Conservation (phyloP, 495 filamentous ascomycete genomes). For the Parachaetomium inaequale region DNA sequence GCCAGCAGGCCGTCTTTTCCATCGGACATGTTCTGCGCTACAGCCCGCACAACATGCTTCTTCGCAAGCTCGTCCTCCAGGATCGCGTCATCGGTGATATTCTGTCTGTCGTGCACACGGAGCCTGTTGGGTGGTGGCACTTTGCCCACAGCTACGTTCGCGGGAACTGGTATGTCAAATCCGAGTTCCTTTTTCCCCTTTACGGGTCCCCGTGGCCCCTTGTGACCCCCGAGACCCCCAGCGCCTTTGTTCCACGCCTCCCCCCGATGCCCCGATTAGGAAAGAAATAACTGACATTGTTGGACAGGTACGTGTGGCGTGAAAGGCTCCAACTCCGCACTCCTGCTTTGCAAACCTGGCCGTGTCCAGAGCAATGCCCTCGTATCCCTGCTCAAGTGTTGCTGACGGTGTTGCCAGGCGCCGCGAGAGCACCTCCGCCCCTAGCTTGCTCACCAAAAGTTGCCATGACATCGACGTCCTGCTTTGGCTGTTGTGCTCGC, state of each 20-base stretch:
- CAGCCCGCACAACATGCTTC: constrained; percentile 81
- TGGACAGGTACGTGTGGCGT: too few relatives aligned
- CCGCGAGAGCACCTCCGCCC: constrained; percentile 64
- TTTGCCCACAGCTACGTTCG: constrained; percentile 91
- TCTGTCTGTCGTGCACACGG: constrained; percentile 80
- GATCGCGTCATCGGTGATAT: constrained; percentile 80
- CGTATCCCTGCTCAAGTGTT: not conserved
- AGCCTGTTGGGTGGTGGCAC: constrained; percentile 96
- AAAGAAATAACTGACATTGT: too few relatives aligned
- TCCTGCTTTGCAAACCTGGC: not conserved
- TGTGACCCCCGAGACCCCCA: too few relatives aligned
- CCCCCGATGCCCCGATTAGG: too few relatives aligned
- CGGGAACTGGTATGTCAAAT: constrained; percentile 71
- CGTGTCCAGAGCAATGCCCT: not conserved
- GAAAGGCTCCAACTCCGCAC: not conserved
- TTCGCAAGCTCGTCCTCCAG: constrained; percentile 71
- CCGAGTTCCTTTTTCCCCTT: too few relatives aligned
- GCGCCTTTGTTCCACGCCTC: too few relatives aligned
- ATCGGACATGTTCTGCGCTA: constrained; percentile 83
- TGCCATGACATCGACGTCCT: constrained; percentile 93
- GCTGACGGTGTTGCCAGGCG: constrained; percentile 45
- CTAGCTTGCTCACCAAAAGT: constrained; percentile 85
- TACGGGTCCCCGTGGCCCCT: too few relatives aligned
- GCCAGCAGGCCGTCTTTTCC: constrained; percentile 62
- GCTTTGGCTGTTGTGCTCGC: constrained; percentile 79